Percentiles rank a stretch among this genome's conserved stretches.
Evolutionary conservation across 2,329 filamentous ascomycete species (phyloP).

Genomic region (Penicillium sp.): DNA sequence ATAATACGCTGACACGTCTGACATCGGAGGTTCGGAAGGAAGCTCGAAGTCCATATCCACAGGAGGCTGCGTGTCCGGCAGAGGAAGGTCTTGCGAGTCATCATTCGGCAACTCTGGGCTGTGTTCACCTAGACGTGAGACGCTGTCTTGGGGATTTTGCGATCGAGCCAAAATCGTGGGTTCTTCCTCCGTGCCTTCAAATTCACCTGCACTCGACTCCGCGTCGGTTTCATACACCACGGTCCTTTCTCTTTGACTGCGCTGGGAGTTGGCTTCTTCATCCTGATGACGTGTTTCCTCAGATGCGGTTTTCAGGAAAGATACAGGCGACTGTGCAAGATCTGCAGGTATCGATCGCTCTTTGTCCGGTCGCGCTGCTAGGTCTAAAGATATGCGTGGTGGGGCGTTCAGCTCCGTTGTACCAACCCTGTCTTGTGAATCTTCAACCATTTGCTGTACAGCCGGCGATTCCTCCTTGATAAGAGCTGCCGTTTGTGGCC

Average conservation of each 20-base stretch:
- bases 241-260: constrained; percentile 28
- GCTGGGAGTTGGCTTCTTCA: background rate
- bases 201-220: constrained; percentile 41
- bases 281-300: background rate
- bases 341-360: background rate
- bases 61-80: constrained; percentile 25
- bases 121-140: constrained; percentile 7
- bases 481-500: background rate
- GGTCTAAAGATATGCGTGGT: background rate
- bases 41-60: constrained; percentile 30
- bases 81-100: constrained; percentile 40
- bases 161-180: constrained; percentile 13
- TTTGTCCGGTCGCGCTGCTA: background rate
- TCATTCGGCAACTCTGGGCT: constrained; percentile 19
- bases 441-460: background rate
- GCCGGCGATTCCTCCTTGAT: constrained; percentile 28
- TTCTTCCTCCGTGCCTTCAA: constrained; percentile 21
- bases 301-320: constrained; percentile 4
- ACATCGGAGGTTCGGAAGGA: constrained; percentile 32
- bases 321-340: background rate
- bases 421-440: constrained; percentile 8
- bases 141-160: background rate
- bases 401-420: constrained; percentile 7
- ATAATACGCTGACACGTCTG: constrained; percentile 44
- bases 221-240: constrained; percentile 50